Evolutionary conservation across 2,329 filamentous ascomycete species (phyloP).

Genomic region (Ceratocystis eucalypticola): DNA sequence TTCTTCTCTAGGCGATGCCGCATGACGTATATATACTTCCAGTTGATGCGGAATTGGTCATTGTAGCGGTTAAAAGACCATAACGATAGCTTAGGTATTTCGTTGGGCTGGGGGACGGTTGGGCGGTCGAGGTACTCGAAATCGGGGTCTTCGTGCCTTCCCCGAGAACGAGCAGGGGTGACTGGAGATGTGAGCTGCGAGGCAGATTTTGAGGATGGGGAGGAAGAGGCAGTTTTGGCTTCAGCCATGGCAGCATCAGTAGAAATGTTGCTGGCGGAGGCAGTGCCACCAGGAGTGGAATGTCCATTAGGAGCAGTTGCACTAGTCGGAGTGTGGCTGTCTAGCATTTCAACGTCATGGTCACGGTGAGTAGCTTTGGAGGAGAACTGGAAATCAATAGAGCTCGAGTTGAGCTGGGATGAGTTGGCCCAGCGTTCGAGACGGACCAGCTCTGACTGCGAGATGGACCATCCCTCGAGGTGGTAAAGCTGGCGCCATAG

Average conservation of each 20-base stretch:
- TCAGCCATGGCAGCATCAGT: neutral
- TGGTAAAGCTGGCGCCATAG: slow-evolving; percentile 78
- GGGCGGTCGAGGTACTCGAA: slow-evolving; percentile 11
- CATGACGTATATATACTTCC: slow-evolving; percentile 87
- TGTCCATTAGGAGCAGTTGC: neutral
- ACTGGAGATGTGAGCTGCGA: slow-evolving; percentile 23
- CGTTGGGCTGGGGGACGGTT: slow-evolving; percentile 7
- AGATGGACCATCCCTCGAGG: slow-evolving; percentile 71
- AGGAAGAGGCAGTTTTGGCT: neutral
- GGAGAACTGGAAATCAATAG: slow-evolving; percentile 16
- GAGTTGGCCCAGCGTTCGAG: slow-evolving; percentile 18
- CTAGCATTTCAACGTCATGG: slow-evolving; percentile 19
- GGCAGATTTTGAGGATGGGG: neutral
- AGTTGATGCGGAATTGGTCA: slow-evolving; percentile 58
- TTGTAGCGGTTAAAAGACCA: slow-evolving; percentile 12
- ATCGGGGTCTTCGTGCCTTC: slow-evolving; percentile 20
- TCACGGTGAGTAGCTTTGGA: neutral
- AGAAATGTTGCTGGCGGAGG: no score
- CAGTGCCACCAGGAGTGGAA: neutral
- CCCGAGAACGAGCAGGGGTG: neutral
- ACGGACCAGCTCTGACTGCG: slow-evolving; percentile 47
- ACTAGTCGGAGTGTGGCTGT: slow-evolving; percentile 17
- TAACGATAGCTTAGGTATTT: slow-evolving; percentile 9
- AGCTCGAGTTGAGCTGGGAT: slow-evolving; percentile 12
- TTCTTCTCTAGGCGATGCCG: slow-evolving; percentile 75